Conservation (phyloP, 1,284 basidiomycete genomes). For the Cerrena zonata region DNA sequence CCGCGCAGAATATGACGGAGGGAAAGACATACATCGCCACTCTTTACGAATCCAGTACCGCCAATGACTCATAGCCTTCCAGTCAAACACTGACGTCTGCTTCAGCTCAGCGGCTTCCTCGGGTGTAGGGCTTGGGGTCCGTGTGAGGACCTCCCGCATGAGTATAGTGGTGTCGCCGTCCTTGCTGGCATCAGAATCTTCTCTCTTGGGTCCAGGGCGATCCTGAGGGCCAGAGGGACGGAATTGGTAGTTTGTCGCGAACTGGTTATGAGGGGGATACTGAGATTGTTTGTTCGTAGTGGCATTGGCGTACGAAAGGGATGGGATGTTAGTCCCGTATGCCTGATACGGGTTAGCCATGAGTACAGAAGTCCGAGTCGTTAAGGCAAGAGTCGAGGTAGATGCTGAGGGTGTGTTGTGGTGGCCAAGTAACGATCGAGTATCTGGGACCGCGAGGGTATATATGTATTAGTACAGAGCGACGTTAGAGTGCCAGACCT, state of each 20-base stretch:
- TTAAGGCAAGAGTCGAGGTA: too few relatives aligned
- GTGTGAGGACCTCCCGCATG: constrained; percentile 21
- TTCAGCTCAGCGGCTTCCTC: constrained; percentile 32
- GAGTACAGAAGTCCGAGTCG: background rate
- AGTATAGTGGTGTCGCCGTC: constrained; percentile 14
- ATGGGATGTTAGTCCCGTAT: constrained; percentile 18
- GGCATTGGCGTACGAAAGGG: constrained; percentile 8
- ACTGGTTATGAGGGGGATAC: background rate
- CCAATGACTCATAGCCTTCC: constrained; percentile 37
- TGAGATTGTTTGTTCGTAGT: constrained; percentile 8
- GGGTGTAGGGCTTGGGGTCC: constrained; percentile 39
- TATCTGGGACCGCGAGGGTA: background rate
- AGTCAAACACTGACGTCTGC: constrained; percentile 37
- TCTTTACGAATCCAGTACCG: constrained; percentile 46
- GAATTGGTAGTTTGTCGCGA: constrained; percentile 16
- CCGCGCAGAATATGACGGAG: background rate
- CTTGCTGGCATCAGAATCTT: constrained; percentile 6
- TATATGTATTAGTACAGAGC: background rate
- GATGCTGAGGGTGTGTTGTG: too few relatives aligned
- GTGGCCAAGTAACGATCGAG: too few relatives aligned
- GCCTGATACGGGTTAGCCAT: constrained; percentile 28
- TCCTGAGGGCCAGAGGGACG: background rate
- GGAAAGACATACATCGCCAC: constrained; percentile 40
- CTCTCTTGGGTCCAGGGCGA: background rate
- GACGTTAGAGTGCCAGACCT: background rate